A percentile compares a stretch with the other conserved stretches of the same genome.
These are phyloP conservation scores for Coniosporium tulheliwenetii DNA, from an alignment of 2,329 filamentous ascomycete species.

Conservation along the genomic window DNA sequence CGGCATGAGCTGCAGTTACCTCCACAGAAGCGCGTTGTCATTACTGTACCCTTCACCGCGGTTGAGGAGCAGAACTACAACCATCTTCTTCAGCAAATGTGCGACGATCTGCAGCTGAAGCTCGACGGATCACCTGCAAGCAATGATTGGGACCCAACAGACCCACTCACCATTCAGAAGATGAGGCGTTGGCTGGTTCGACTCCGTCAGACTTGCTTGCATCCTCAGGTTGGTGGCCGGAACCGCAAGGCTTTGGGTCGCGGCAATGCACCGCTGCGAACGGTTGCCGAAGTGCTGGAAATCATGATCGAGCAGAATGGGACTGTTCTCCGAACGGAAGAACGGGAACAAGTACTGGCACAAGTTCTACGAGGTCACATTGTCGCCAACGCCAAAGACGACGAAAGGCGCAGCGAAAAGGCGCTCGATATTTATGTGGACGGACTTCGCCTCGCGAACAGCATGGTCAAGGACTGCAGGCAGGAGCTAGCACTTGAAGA, in stretches of 20 bases:
- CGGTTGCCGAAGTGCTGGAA: slow-evolving; percentile 72
- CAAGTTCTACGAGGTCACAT: slow-evolving; percentile 62
- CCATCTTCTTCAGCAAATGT: slow-evolving; percentile 61
- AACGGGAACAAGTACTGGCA: slow-evolving; percentile 48
- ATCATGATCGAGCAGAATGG: slow-evolving; percentile 86
- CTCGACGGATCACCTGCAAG: slow-evolving; percentile 44
- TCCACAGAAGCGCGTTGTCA: slow-evolving; percentile 68
- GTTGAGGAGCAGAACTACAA: slow-evolving; percentile 85
- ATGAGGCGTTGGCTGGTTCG: slow-evolving; percentile 71
- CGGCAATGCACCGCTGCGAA: slow-evolving; percentile 53
- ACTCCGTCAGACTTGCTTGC: slow-evolving; percentile 68
- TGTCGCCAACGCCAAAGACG: slow-evolving; percentile 54
- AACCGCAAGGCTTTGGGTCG: slow-evolving; percentile 47
- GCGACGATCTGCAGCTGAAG: slow-evolving; percentile 50
- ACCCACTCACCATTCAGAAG: slow-evolving; percentile 39
- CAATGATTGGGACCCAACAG: slow-evolving; percentile 49
- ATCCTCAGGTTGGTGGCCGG: slow-evolving; percentile 62
- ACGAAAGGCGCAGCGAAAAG: slow-evolving; percentile 20
- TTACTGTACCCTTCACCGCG: slow-evolving; percentile 78
- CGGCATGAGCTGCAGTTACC: slow-evolving; percentile 67
- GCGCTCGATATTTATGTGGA: slow-evolving; percentile 56
- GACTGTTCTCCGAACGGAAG: slow-evolving; percentile 46
- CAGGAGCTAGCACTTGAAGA: slow-evolving; percentile 30
- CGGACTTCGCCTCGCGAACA: slow-evolving; percentile 22
- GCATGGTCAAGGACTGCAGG: slow-evolving; percentile 48